Evolutionary conservation across 2,329 filamentous ascomycete genomes (phyloP).

Genomic region (Calcarisporium arbuscula): DNA sequence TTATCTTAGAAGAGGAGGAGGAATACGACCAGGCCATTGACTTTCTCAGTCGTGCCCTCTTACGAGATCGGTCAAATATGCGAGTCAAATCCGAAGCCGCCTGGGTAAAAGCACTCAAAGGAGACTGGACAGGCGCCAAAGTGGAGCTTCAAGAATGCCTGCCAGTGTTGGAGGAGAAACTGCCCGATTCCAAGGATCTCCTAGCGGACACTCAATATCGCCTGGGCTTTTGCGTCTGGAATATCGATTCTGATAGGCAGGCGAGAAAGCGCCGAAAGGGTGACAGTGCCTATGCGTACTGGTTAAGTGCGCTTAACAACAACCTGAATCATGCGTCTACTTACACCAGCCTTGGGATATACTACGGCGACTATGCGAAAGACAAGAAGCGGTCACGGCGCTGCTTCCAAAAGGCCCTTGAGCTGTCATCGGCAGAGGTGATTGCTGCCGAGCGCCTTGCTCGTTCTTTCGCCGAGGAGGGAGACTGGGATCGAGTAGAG

Average conservation of each 20-base stretch:
- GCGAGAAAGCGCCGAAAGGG: constrained; percentile 75
- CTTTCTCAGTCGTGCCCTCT: constrained; percentile 70
- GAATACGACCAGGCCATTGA: constrained; percentile 76
- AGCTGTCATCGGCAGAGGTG: constrained; percentile 81
- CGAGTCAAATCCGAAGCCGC: constrained; percentile 80
- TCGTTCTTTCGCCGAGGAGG: constrained; percentile 76
- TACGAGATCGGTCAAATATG: constrained; percentile 66
- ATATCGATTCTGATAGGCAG: constrained; percentile 65
- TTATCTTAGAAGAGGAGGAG: constrained; percentile 90
- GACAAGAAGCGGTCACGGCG: constrained; percentile 82
- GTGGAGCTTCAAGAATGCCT: constrained; percentile 66
- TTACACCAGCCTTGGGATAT: constrained; percentile 85
- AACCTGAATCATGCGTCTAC: constrained; percentile 84
- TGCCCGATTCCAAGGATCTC: constrained; percentile 56
- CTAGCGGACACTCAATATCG: constrained; percentile 81
- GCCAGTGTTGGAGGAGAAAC: constrained; percentile 55
- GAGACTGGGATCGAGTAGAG: constrained; percentile 96
- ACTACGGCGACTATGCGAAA: constrained; percentile 83
- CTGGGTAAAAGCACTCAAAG: constrained; percentile 83
- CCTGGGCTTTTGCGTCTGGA: constrained; percentile 82
- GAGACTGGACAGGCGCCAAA: constrained; percentile 63
- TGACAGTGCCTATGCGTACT: constrained; percentile 65
- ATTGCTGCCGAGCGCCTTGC: constrained; percentile 83
- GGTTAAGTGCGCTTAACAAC: constrained; percentile 76
- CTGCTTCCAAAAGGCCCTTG: constrained; percentile 94